Evolutionary conservation across 2,329 filamentous ascomycete species (phyloP), one percentile per base, ranked within the genome.

Genomic region (Colletotrichum sp.): DNA sequence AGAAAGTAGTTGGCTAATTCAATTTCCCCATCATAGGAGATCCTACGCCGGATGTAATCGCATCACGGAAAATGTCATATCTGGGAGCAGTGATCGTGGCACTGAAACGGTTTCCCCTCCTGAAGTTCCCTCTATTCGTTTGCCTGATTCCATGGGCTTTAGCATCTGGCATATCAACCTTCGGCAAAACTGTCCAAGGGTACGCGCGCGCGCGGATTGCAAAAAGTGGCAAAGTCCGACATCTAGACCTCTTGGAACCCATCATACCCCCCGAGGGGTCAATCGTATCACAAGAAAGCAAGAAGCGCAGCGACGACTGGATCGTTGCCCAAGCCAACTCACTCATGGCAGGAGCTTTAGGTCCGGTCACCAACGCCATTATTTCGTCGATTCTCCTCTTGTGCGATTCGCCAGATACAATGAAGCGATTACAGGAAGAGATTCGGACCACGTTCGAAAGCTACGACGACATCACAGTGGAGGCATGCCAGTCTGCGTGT

Each of bases 261-360:
- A 28, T 59, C 24, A 28, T 59, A 28, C 55, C 55, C 2, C 5
- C 24, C 0, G 21, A 24, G 30, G 18, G 30, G 21, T n/a, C 18
- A 3, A 65, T 26, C 3, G 30, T 34, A 6, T 43, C 34, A 13
- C 15, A 65, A 28, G 32, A 63, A 21, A 63, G 24, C 59, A 28
- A 63, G 30, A 26, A n/a, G 9, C 59, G 28, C 30, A 63, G 26
- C 59, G 24, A 28, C 10, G 59, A 65, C 16, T 65, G 61, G 61
- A 24, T 43, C 12, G n/a, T 65, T n/a, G 61, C 61, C n/a, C 61
- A 65, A 39, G 30, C 61, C 34, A 65, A 65, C 61, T 36, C 32
- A 32, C 61, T 65, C 7, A 15, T 65, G 30, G 61, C 34, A 13
- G 61, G 30, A 5, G 61, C 30, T 16, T 28, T 65, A 0, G 61